These are phyloP conservation scores for Lyophyllum shimeji DNA, from an alignment of 768 basidiomycete genomes.

Conservation along the genomic window DNA sequence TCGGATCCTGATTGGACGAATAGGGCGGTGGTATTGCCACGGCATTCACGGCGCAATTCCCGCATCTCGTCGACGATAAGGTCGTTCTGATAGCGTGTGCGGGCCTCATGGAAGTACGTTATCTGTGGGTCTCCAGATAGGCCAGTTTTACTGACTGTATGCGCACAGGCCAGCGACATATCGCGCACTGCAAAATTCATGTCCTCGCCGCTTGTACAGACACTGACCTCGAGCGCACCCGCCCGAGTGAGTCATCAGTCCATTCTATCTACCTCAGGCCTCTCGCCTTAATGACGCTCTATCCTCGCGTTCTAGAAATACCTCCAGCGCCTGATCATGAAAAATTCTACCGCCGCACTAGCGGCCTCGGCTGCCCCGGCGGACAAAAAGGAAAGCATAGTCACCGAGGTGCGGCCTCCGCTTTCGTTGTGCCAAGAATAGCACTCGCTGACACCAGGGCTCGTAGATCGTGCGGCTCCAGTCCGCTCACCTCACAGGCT, in stretches of 20 bases:
- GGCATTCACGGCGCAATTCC: constrained; percentile 70
- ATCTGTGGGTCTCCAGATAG: not conserved
- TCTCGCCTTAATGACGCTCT: not conserved
- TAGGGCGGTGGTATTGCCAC: constrained; percentile 77
- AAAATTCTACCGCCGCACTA: constrained; percentile 19
- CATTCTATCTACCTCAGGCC: not conserved
- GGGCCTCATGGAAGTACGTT: constrained; percentile 63
- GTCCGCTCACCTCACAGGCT: constrained; percentile 73
- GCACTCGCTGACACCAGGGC: not conserved
- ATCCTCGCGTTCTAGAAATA: constrained; percentile 37
- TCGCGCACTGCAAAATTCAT: constrained; percentile 77
- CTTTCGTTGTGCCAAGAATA: not conserved
- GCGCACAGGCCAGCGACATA: constrained; percentile 56
- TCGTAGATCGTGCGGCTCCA: constrained; percentile 71
- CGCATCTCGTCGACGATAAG: constrained; percentile 64
- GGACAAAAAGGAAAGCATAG: constrained; percentile 28
- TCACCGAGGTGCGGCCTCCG: constrained; percentile 39
- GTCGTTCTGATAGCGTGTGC: constrained; percentile 68
- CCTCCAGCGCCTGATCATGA: constrained; percentile 48
- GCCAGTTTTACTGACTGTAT: not conserved
- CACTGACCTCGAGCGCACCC: constrained; percentile 58
- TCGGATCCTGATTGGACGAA: not conserved
- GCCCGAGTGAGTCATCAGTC: constrained; percentile 46
- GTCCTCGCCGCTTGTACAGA: constrained; percentile 74
- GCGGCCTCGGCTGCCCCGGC: constrained; percentile 7